Percentiles rank a stretch among this genome's conserved stretches.
Evolutionary conservation across 306 rosid genomes (phyloP).

Genomic region (Inga leiocalycina): DNA sequence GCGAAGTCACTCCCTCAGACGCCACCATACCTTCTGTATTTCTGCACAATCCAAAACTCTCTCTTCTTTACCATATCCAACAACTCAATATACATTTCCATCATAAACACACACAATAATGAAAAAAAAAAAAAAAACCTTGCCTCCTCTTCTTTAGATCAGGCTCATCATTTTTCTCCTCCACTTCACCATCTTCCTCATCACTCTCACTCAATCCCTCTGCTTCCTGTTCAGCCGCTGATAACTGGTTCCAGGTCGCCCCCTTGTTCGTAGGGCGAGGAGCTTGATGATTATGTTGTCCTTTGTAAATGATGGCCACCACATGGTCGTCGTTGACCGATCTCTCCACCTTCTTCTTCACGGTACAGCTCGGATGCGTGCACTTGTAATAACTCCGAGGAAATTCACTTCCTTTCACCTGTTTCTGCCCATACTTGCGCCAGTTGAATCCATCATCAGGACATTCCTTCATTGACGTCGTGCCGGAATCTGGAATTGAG

Average conservation of each 20-base stretch:
- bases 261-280: conserved; percentile 42
- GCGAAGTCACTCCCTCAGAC: conserved; percentile 56
- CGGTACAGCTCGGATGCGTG: conserved; percentile 59
- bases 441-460: conserved; percentile 71
- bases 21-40: background rate
- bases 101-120: too few species aligned
- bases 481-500: conserved; percentile 23
- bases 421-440: conserved; percentile 89
- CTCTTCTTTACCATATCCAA: background rate
- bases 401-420: conserved; percentile 80
- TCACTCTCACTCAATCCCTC: conserved; percentile 66
- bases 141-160: conserved; percentile 77
- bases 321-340: conserved; percentile 68
- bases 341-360: conserved; percentile 81
- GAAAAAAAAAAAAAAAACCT: background rate
- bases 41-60: background rate
- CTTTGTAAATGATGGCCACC: conserved; percentile 75
- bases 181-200: conserved; percentile 46
- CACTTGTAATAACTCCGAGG: conserved; percentile 81
- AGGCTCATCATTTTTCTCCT: conserved; percentile 63
- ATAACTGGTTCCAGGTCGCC: background rate
- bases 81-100: too few species aligned
- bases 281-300: conserved; percentile 69
- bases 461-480: conserved; percentile 37
- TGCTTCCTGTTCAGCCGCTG: conserved; percentile 48